These are phyloP conservation scores for Ocimum tenuiflorum DNA, from an alignment of 257 asterid genomes.

Conservation along the genomic window DNA sequence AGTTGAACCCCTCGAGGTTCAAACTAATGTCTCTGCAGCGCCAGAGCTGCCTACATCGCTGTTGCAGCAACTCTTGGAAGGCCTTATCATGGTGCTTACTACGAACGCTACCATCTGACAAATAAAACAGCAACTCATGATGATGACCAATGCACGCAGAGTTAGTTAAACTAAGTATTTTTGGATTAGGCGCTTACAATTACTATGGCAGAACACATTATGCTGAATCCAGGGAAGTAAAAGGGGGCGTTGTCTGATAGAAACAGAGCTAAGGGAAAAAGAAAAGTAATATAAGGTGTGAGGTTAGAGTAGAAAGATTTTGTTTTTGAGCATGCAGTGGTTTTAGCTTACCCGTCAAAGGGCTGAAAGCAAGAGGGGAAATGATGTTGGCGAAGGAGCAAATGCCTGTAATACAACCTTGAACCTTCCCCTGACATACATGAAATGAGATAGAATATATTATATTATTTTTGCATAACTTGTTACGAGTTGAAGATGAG, in stretches of 20 bases:
- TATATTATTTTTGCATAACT: background rate
- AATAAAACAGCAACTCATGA: background rate
- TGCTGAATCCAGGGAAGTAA: conserved; percentile 85
- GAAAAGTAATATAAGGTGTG: background rate
- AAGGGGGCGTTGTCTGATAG: conserved; percentile 74
- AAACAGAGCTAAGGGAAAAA: conserved; percentile 45
- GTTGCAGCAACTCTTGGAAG: conserved; percentile 30
- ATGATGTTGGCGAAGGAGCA: conserved; percentile 60
- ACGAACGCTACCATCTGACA: conserved; percentile 74
- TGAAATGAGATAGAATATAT: background rate
- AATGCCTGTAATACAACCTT: conserved; percentile 83
- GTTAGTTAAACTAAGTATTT: background rate
- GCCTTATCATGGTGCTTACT: conserved; percentile 51
- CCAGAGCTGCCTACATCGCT: conserved; percentile 18
- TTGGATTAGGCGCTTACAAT: conserved; percentile 44
- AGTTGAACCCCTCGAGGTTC: background rate
- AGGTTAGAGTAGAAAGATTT: background rate
- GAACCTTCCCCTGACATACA: conserved; percentile 62
- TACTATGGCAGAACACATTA: conserved; percentile 62
- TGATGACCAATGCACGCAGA: background rate
- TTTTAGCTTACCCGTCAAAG: conserved; percentile 52
- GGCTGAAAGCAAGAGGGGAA: conserved; percentile 79
- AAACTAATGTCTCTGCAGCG: conserved; percentile 32
- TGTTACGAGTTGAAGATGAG: background rate
- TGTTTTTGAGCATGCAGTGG: background rate